Conservation (phyloP, 805 yeast species). For the Komagataella phaffii region DNA sequence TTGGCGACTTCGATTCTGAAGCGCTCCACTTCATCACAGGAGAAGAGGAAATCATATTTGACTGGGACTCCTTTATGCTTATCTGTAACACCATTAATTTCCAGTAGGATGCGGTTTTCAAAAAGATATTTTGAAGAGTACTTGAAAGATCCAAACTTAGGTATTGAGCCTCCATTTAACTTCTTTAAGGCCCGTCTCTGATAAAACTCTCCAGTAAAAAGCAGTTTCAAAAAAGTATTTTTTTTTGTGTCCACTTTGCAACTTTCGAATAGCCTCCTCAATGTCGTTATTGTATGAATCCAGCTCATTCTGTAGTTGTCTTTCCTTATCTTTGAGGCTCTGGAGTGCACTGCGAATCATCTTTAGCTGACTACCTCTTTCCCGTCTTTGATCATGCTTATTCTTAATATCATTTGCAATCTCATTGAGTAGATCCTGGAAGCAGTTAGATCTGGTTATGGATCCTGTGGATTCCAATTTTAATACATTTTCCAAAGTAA, state of each 20-base stretch:
- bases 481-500: slow-evolving; percentile 60
- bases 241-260: slow-evolving; percentile 31
- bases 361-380: slow-evolving; percentile 25
- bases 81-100: slow-evolving; percentile 36
- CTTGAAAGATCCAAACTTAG: slow-evolving; percentile 66
- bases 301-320: slow-evolving; percentile 28
- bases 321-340: slow-evolving; percentile 30
- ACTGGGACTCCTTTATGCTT: slow-evolving; percentile 18
- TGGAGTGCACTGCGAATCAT: slow-evolving; percentile 27
- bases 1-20: slow-evolving; percentile 66
- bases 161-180: slow-evolving; percentile 43
- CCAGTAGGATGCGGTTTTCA: slow-evolving; percentile 57
- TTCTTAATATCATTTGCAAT: slow-evolving; percentile 66
- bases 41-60: slow-evolving; percentile 60
- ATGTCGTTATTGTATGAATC: slow-evolving; percentile 33
- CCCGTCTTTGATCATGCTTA: slow-evolving; percentile 28
- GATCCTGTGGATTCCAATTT: slow-evolving; percentile 60
- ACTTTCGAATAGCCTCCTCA: slow-evolving; percentile 25
- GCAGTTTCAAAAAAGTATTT: slow-evolving; percentile 33
- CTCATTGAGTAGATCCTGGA: slow-evolving; percentile 69
- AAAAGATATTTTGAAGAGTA: slow-evolving; percentile 63
- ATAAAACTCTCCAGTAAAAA: slow-evolving; percentile 64
- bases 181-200: slow-evolving; percentile 60
- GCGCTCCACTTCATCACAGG: slow-evolving; percentile 60
- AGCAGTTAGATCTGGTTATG: slow-evolving; percentile 54